Percentiles rank a stretch among this genome's conserved stretches.
phyloP scores from a whole-genome alignment of 139 green algal species.

The Volvox africanus region DNA sequence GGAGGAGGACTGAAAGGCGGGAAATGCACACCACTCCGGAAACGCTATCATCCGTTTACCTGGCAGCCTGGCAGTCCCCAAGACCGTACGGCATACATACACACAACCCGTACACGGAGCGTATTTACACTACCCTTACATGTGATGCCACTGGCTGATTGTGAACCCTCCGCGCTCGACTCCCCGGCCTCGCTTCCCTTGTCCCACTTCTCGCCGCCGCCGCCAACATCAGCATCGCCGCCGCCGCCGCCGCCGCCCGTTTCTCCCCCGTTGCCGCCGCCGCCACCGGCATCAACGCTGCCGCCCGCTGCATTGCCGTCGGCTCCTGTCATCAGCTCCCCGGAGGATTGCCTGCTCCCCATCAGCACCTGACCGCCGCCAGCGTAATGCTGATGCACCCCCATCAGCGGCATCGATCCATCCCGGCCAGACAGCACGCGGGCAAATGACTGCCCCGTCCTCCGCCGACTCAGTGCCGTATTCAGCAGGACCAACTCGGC shows the following conservation, averaged over 20 bases:
- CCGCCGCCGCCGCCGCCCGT: background rate
- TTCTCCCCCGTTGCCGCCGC: background rate
- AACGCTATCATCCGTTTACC: too few species aligned
- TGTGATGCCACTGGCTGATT: conserved; percentile 6
- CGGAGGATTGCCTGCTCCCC: background rate
- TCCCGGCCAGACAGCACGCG: background rate
- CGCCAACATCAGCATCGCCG: background rate
- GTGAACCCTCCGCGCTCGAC: conserved; percentile 4
- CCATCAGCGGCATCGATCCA: background rate
- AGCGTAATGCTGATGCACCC: background rate
- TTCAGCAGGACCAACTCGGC: background rate
- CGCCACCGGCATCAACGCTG: background rate
- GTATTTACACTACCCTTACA: background rate
- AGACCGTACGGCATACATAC: too few species aligned
- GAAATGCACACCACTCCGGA: too few species aligned
- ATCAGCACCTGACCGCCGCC: background rate
- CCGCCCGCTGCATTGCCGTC: background rate
- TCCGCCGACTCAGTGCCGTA: background rate
- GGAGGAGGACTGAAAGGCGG: too few species aligned
- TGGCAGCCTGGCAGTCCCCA: too few species aligned
- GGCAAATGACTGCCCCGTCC: background rate
- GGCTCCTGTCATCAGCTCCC: background rate
- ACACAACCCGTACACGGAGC: too few species aligned
- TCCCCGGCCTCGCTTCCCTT: conserved; percentile 26
- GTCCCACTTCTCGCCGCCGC: background rate